Evolutionary conservation across 176 grass and related monocot genomes (phyloP).

Genomic region (Triticum turgidum): DNA sequence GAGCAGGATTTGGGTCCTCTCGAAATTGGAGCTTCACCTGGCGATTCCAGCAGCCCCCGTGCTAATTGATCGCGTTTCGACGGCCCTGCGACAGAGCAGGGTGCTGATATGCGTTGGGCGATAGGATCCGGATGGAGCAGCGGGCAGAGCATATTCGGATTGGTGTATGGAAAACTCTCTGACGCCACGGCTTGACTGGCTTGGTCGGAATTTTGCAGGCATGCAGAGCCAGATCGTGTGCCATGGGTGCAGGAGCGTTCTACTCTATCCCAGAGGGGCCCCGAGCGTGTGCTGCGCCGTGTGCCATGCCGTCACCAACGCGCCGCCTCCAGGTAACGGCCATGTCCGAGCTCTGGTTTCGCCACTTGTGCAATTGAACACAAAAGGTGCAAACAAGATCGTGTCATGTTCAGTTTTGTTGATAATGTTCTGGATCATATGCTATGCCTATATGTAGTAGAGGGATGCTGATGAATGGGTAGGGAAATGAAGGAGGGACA

Average conservation of each 20-base stretch:
- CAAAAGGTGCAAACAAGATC: background rate
- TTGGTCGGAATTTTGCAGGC: slow-evolving; percentile 34
- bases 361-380: background rate
- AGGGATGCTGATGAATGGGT: background rate
- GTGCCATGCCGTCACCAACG: slow-evolving; percentile 47
- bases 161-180: background rate
- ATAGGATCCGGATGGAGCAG: background rate
- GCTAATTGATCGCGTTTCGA: background rate
- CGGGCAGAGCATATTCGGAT: background rate
- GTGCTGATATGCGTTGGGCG: background rate
- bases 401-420: background rate
- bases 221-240: slow-evolving; percentile 92
- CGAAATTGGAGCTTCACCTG: background rate
- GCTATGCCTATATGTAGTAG: background rate
- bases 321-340: slow-evolving; percentile 54
- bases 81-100: background rate
- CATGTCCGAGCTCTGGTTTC: background rate
- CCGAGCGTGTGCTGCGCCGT: slow-evolving; percentile 63
- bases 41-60: background rate
- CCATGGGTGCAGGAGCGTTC: slow-evolving; percentile 71
- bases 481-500: background rate
- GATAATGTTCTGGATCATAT: background rate
- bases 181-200: background rate
- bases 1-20: slow-evolving; percentile 1
- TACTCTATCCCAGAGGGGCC: slow-evolving; percentile 66